These are phyloP conservation scores for Podochytrium sp. DNA, from an alignment of 192 early-diverging fungal species.

Conservation along the genomic window DNA sequence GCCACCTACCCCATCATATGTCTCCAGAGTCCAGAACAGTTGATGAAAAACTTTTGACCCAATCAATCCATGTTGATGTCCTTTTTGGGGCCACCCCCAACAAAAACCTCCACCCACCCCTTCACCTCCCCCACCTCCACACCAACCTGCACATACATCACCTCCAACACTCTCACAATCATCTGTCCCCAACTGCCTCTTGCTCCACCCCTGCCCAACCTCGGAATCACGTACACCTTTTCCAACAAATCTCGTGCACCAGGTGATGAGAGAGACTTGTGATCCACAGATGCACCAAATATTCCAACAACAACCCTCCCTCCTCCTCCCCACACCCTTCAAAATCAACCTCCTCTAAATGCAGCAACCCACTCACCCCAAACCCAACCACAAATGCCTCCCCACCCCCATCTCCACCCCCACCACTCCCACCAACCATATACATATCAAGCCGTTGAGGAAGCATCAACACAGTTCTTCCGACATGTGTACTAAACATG, in stretches of 20 bases:
- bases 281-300: slow-evolving; percentile 71
- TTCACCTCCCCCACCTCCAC: not conserved
- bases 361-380: slow-evolving; percentile 49
- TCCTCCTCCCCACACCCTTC: slow-evolving; percentile 14
- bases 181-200: slow-evolving; percentile 67
- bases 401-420: not conserved
- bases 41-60: no score
- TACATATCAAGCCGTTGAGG: slow-evolving; percentile 73
- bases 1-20: no score
- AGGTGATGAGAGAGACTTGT: slow-evolving; percentile 63
- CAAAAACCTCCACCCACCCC: not conserved
- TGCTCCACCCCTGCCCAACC: slow-evolving; percentile 51
- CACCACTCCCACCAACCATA: not conserved
- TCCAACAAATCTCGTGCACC: slow-evolving; percentile 52
- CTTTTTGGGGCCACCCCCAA: not conserved
- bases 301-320: slow-evolving; percentile 35
- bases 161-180: slow-evolving; percentile 61
- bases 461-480: slow-evolving; percentile 68
- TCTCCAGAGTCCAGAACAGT: no score
- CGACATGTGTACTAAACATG: slow-evolving; percentile 70
- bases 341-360: slow-evolving; percentile 41
- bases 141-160: slow-evolving; percentile 49
- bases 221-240: slow-evolving; percentile 41
- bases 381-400: slow-evolving; percentile 57
- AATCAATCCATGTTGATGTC: no score